Evolutionary conservation across 257 asterid species (phyloP).

Genomic region (Solanum paucissectum): DNA sequence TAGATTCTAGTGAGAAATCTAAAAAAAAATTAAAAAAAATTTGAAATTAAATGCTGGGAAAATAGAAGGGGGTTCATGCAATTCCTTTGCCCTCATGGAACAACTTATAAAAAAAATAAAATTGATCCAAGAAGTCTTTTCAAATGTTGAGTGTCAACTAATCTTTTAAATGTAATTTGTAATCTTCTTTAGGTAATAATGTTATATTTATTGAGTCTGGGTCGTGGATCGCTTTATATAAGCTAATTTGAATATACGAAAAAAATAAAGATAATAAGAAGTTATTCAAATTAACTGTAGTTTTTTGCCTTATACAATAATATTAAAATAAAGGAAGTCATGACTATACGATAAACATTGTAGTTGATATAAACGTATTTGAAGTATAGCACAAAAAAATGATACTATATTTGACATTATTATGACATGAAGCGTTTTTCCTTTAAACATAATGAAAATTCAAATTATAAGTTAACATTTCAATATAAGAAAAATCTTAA

Average conservation of each 20-base stretch:
- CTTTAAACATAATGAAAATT: too few relatives aligned
- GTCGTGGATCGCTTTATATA: too few relatives aligned
- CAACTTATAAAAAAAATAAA: neutral
- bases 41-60: neutral
- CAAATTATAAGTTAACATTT: neutral
- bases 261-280: too few relatives aligned
- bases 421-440: neutral
- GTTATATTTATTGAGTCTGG: neutral
- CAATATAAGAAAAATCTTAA: accelerated
- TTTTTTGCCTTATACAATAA: neutral
- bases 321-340: neutral
- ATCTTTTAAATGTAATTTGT: neutral
- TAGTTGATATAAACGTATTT: neutral
- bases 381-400: neutral
- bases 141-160: neutral
- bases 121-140: neutral
- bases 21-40: neutral
- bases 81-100: neutral
- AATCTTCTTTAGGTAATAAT: neutral
- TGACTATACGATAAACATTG: neutral
- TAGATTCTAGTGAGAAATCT: neutral
- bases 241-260: neutral
- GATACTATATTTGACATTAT: neutral
- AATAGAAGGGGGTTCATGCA: neutral
- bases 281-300: too few relatives aligned